Base-by-base conservation (phyloP, 176 grass and related monocot genomes). In the Thalia dealbata region DNA sequence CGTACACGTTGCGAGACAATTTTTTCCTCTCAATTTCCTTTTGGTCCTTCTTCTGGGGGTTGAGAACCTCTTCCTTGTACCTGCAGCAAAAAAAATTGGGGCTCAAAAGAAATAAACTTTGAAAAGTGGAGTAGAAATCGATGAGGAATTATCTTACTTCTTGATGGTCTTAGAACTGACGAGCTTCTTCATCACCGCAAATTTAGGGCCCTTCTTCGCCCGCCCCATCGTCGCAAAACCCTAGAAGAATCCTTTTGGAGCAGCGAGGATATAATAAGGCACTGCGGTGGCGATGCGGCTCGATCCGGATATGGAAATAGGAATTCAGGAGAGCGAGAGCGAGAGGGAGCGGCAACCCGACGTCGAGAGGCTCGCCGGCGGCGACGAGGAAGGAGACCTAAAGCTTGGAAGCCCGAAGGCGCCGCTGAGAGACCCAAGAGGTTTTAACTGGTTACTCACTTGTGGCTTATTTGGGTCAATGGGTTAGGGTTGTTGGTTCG, bases 1-100 rank as follows among this genome's bases (percentile, higher is more conserved):
- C 93, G 69, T 29, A 97, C 93, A 90, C 89, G 67, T 97, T 92
- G 64, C 81, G 85, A 18, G 82, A 78, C 51, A 97, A 87, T 75
- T 92, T 96, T n/a, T 88, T 82, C 61, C 84, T 86, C 15, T 81
- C 78, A 15, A 74, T 21, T 64, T 90, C 82, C 78, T 96, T 92
- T 82, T 82, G 24, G 64, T 90, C 82, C 78, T 96, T 92, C 84
- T 82, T 92, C 30, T 85, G 85, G 24, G 87, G 87, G 83, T 97
- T 84, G 60, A 97, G 79, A 54, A 90, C 85, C 0, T 92, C 93
- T 35, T 92, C 82, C 76, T 92, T 97, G 78, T 82, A 88, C 55
- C 77, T 79, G 41, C 8, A 52, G 26, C 8, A 52, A 15, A 10
- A 52, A 60, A 19, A 50, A 22, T 12, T 15, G 21, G 18, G 42